These are phyloP conservation scores for Furcasterigmium sp. DNA, from an alignment of 2,329 filamentous ascomycete genomes.

Conservation along the genomic window DNA sequence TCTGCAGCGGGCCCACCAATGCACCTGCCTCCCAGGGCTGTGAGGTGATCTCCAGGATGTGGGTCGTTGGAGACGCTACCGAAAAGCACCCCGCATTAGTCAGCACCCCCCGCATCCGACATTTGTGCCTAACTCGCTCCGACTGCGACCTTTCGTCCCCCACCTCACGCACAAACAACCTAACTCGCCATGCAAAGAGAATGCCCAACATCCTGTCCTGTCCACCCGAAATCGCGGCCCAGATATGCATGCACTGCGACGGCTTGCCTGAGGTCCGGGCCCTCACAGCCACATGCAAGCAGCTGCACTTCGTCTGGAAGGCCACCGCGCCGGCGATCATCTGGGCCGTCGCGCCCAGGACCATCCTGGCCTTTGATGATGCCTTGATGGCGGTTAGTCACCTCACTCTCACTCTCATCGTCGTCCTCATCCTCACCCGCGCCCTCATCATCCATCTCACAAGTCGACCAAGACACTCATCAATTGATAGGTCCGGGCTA, in stretches of 20 bases:
- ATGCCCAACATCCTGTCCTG: constrained; percentile 1
- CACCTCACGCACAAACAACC: too few relatives aligned
- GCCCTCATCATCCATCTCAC: too few relatives aligned
- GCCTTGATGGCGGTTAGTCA: constrained; percentile 6
- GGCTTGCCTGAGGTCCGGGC: constrained; percentile 1
- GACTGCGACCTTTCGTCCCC: too few relatives aligned
- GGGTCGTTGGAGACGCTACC: too few relatives aligned
- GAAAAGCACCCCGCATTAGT: too few relatives aligned
- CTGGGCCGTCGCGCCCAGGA: not conserved
- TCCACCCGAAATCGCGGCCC: constrained; percentile 1
- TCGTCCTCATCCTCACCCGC: not conserved
- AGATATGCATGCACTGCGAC: constrained; percentile 1
- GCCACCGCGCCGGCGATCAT: constrained; percentile 1
- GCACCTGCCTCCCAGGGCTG: too few relatives aligned
- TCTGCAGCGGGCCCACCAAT: too few relatives aligned
- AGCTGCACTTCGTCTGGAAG: constrained; percentile 1
- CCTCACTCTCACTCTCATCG: not conserved
- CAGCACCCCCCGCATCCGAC: too few relatives aligned
- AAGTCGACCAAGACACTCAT: too few relatives aligned
- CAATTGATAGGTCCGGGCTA: constrained; percentile 6
- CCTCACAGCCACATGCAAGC: constrained; percentile 4
- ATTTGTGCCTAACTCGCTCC: too few relatives aligned
- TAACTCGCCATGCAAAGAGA: too few relatives aligned
- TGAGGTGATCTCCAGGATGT: too few relatives aligned
- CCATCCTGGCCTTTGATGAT: constrained; percentile 5